These are phyloP conservation scores for Hanseniaspora uvarum DNA, from an alignment of 1,139 yeast genomes.

Conservation along the genomic window DNA sequence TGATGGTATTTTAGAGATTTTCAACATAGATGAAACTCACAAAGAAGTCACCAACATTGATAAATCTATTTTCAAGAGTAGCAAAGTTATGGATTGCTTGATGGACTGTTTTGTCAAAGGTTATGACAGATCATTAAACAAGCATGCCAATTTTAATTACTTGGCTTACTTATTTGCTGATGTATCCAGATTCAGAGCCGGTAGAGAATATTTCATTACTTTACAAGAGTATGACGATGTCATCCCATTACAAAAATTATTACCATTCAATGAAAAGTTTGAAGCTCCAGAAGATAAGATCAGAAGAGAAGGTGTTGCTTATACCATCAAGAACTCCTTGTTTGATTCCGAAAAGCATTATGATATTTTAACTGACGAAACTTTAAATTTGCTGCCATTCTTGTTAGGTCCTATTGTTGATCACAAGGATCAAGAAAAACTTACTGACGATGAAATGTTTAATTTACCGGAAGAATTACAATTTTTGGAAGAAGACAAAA, in stretches of 20 bases:
- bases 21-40: conserved; percentile 40
- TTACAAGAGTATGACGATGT: conserved; percentile 65
- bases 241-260: conserved; percentile 66
- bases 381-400: conserved; percentile 69
- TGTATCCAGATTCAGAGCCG: conserved; percentile 60
- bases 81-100: conserved; percentile 62
- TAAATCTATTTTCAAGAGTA: conserved; percentile 43
- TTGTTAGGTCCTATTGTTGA: conserved; percentile 76
- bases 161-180: conserved; percentile 85
- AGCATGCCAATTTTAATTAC: conserved; percentile 68
- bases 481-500: conserved; percentile 62
- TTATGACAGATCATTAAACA: conserved; percentile 57
- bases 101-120: conserved; percentile 90
- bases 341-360: conserved; percentile 69
- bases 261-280: conserved; percentile 74
- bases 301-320: conserved; percentile 87
- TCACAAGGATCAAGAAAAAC: conserved; percentile 48
- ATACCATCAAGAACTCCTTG: conserved; percentile 79
- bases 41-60: conserved; percentile 23
- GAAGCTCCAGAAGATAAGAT: conserved; percentile 45
- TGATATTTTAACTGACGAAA: conserved; percentile 47
- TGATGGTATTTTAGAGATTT: conserved; percentile 49
- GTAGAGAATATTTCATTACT: conserved; percentile 66
- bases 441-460: conserved; percentile 76
- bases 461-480: conserved; percentile 84